These are phyloP conservation scores for Artemisia tridentata DNA, from an alignment of 129 eudicot species.

Conservation along the genomic window DNA sequence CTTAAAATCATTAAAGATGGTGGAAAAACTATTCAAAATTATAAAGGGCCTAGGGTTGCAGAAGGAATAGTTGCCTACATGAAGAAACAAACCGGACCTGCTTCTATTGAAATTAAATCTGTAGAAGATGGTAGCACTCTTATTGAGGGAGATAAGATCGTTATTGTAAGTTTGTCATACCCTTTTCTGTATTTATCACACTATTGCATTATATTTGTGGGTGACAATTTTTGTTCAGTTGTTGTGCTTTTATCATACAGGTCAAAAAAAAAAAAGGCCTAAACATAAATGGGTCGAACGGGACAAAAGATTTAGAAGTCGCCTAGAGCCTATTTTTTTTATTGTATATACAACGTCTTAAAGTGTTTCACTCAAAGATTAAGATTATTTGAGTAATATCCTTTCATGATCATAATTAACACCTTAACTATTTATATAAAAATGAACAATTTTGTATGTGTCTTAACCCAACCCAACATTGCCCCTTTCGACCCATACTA, in stretches of 20 bases:
- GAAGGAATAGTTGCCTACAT: slow-evolving; percentile 71
- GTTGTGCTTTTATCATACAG: no score
- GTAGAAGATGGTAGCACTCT: slow-evolving; percentile 49
- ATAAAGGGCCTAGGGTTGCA: slow-evolving; percentile 86
- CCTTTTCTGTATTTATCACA: background rate
- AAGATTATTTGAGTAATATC: background rate
- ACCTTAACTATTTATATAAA: background rate
- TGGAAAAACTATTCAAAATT: slow-evolving; percentile 66
- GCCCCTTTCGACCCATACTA: background rate
- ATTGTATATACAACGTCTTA: no score
- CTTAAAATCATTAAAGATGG: slow-evolving; percentile 65
- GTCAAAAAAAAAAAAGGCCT: no score
- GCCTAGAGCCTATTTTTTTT: no score
- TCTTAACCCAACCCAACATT: background rate
- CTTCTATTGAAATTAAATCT: slow-evolving; percentile 67
- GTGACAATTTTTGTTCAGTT: no score
- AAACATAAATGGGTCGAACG: no score
- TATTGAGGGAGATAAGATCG: slow-evolving; percentile 54
- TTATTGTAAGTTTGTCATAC: slow-evolving; percentile 56
- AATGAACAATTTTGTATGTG: background rate
- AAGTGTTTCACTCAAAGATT: background rate
- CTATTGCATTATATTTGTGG: no score
- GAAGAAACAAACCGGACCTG: slow-evolving; percentile 79
- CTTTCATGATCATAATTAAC: background rate
- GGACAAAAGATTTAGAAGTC: no score